phyloP scores from a whole-genome alignment of 2,329 filamentous ascomycete species.

The Fusarium buharicum region DNA sequence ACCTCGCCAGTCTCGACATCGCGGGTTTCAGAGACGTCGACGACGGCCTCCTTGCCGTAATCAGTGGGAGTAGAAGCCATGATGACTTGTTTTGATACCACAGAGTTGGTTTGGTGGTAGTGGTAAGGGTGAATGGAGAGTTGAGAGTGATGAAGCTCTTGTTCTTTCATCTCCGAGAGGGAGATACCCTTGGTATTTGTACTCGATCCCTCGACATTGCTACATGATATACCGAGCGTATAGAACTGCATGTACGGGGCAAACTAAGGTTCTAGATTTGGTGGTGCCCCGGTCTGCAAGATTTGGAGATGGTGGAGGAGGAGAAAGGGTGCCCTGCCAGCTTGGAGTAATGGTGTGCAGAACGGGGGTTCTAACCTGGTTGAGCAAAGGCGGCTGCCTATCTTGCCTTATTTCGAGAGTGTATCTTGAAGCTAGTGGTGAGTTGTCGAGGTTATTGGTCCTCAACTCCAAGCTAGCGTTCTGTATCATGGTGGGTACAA shows the following conservation, averaged over 20 bases:
- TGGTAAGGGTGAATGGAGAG: neutral
- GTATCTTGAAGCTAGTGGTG: conserved; percentile 22
- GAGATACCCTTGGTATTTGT: conserved; percentile 30
- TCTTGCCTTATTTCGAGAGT: conserved; percentile 23
- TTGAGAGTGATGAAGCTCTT: conserved; percentile 37
- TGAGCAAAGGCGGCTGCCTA: conserved; percentile 9
- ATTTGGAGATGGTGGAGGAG: conserved; percentile 15
- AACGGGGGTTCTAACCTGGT: conserved; percentile 32
- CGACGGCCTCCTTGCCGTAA: conserved; percentile 37
- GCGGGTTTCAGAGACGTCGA: conserved; percentile 26
- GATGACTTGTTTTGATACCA: conserved; percentile 3
- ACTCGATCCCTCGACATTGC: conserved; percentile 19
- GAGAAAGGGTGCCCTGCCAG: neutral
- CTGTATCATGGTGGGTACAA: conserved; percentile 28
- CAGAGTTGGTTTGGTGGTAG: conserved; percentile 1
- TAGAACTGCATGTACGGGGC: conserved; percentile 1
- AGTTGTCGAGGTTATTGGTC: conserved; percentile 15
- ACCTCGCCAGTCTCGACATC: conserved; percentile 39
- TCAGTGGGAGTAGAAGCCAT: conserved; percentile 36
- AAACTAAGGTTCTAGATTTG: conserved; percentile 32
- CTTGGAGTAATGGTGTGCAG: conserved; percentile 31
- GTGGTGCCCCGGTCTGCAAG: conserved; percentile 21
- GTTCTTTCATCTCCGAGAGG: conserved; percentile 23
- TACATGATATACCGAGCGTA: conserved; percentile 14
- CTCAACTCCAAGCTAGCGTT: conserved; percentile 1